Evolutionary conservation across 768 basidiomycete genomes (phyloP), one percentile per base, ranked within the genome.

Genomic region (Hygrocybe punicea): DNA sequence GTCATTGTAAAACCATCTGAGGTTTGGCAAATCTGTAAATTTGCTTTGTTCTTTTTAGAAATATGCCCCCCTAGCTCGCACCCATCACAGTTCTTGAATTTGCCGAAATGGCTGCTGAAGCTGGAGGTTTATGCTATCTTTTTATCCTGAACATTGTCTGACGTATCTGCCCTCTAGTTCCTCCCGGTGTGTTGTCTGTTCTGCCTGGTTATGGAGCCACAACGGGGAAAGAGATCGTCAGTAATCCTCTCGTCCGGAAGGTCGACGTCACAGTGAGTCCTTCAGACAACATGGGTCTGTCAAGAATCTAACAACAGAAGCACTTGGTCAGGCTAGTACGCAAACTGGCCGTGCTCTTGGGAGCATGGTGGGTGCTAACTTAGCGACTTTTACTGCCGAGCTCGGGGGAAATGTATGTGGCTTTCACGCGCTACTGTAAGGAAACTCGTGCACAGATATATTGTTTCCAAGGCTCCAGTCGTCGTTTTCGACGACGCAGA

Each of bases 1-100:
- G 85, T 93, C 47, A 78, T 93, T 50, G 84, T 92, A 17, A 93
- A 92, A 63, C 88, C 90, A 1, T 90, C 89, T 44, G 89, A 92
- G 76, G 86, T 84, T 51, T 51, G 67, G 59, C 35, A 39, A 2
- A 33, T 9, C 16, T 29, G 25, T 19, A 7, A 51, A 46, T 45
- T 9, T 56, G 13, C 24, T 5, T 29, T 24, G 34, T 23, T 6
- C n/a, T 47, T 55, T 24, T 29, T 35, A 46, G 44, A 47, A 53
- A 58, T 16, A 36, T 46, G 25, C 46, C 9, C 52, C 53, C 29
- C 1, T 51, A 88, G 86, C 74, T 87, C 24, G 89, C 92, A 8
- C 92, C 92, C 1, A 78, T 92, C 40, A 84, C 88, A 1, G 84
- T 93, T 13, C 77, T 93, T 7, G 85, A 91, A 69, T 89, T 94